A percentile compares a stretch with the other conserved stretches of the same genome.
phyloP scores from a whole-genome alignment of 1,284 basidiomycete genomes.

The Lentinula novae-zelandiae region DNA sequence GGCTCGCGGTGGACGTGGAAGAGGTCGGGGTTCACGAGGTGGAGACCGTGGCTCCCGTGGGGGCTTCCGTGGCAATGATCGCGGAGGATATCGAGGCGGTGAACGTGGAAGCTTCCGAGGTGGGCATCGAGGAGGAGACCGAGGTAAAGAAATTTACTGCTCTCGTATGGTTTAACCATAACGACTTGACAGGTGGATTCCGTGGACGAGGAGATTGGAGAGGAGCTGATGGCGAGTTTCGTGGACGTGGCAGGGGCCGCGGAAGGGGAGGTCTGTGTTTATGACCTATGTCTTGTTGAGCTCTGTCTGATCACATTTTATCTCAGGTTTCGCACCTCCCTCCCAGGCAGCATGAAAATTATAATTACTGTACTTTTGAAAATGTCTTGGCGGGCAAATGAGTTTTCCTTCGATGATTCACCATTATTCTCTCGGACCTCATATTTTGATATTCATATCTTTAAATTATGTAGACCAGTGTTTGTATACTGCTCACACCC shows the following conservation, averaged over 20 bases:
- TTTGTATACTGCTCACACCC: neutral
- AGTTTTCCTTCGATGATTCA: neutral
- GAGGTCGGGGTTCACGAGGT: conserved; percentile 31
- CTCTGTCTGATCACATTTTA: neutral
- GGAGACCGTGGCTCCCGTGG: conserved; percentile 7
- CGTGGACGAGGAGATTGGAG: conserved; percentile 28
- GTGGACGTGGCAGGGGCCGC: conserved; percentile 18
- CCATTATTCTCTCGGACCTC: neutral
- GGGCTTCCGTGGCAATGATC: conserved; percentile 26
- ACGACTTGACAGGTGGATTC: conserved; percentile 1
- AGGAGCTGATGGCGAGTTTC: conserved; percentile 12
- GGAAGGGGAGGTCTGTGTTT: conserved; percentile 23
- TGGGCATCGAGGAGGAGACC: conserved; percentile 26
- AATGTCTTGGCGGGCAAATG: neutral
- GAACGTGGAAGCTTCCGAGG: conserved; percentile 21
- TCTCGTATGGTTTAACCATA: neutral
- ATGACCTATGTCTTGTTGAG: neutral
- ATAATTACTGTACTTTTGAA: neutral
- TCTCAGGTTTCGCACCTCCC: neutral
- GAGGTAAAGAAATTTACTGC: neutral
- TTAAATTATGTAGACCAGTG: neutral
- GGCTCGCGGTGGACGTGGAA: conserved; percentile 36
- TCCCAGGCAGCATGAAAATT: neutral
- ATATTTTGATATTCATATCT: too few relatives aligned
- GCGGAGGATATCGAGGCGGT: conserved; percentile 32